Conservation (phyloP, 805 yeast species). For the Komagataella mondaviorum region DNA sequence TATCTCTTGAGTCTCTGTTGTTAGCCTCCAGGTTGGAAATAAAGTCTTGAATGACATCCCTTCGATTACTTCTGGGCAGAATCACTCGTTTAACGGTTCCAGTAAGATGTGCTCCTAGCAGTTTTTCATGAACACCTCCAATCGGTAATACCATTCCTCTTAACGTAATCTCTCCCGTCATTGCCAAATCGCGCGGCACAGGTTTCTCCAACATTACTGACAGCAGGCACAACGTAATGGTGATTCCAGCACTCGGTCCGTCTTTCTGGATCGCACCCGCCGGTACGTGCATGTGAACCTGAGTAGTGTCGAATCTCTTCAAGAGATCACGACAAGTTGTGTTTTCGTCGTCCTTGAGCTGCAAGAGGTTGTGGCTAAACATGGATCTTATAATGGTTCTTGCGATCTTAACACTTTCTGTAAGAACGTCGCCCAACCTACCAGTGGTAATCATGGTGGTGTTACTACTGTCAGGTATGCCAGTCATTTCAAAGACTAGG, state of each 20-base stretch:
- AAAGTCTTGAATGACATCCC: constrained; percentile 52
- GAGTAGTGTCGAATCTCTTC: constrained; percentile 34
- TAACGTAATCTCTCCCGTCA: constrained; percentile 81
- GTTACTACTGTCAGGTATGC: constrained; percentile 38
- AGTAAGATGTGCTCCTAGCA: constrained; percentile 67
- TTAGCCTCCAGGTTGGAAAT: constrained; percentile 17
- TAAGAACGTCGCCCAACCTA: constrained; percentile 64
- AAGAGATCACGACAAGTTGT: constrained; percentile 18
- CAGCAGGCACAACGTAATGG: constrained; percentile 32
- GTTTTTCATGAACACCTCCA: constrained; percentile 71
- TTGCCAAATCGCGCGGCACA: constrained; percentile 41
- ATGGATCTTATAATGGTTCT: constrained; percentile 57
- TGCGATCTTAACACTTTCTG: constrained; percentile 75
- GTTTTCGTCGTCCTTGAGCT: constrained; percentile 1
- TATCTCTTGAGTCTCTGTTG: constrained; percentile 5
- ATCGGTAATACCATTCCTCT: constrained; percentile 70
- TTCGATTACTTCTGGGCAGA: constrained; percentile 57
- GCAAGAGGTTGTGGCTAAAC: constrained; percentile 12
- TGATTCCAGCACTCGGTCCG: constrained; percentile 35
- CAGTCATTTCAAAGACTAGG: constrained; percentile 64
- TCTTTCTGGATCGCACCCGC: constrained; percentile 33
- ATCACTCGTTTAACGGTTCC: constrained; percentile 43
- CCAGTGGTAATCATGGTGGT: constrained; percentile 47
- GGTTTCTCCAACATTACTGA: constrained; percentile 29
- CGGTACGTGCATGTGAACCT: constrained; percentile 41